Conservation (phyloP, 1,284 basidiomycete species). For the Porogramme epimiltina region DNA sequence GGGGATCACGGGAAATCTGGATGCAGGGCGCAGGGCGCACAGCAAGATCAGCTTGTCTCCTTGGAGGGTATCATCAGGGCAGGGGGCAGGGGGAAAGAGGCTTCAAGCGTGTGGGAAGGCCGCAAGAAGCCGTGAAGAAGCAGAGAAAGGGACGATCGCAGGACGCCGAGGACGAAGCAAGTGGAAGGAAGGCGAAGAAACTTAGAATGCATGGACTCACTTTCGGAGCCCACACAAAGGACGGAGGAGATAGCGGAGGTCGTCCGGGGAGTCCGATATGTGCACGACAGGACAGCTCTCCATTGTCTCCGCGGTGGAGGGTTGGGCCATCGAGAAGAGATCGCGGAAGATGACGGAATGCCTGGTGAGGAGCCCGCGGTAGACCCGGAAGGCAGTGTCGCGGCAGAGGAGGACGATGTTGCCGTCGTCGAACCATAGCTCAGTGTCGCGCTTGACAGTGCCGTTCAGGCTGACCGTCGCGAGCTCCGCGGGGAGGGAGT, state of each 20-base stretch:
- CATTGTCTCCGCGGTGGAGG: slow-evolving; percentile 17
- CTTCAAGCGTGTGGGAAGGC: neutral
- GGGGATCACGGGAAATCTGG: slow-evolving; percentile 19
- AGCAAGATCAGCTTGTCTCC: neutral
- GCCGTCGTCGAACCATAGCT: slow-evolving; percentile 31
- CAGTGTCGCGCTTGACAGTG: slow-evolving; percentile 22
- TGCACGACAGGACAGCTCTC: slow-evolving; percentile 26
- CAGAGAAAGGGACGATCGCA: neutral
- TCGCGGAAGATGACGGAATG: slow-evolving; percentile 30
- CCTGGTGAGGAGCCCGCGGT: slow-evolving; percentile 24
- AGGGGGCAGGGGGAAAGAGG: too few relatives aligned
- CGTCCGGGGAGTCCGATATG: slow-evolving; percentile 22
- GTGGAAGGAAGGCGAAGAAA: too few relatives aligned
- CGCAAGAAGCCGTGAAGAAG: neutral
- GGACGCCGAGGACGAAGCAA: neutral
- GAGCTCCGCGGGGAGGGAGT: slow-evolving; percentile 18
- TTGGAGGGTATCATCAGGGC: too few relatives aligned
- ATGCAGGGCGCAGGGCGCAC: too few relatives aligned
- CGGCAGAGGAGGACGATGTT: slow-evolving; percentile 29
- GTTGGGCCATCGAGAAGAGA: slow-evolving; percentile 26
- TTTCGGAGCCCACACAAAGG: slow-evolving; percentile 21
- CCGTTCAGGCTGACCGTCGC: slow-evolving; percentile 16
- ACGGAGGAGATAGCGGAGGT: slow-evolving; percentile 21
- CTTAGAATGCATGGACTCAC: slow-evolving; percentile 18
- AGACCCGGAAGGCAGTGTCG: slow-evolving; percentile 25